Evolutionary conservation across 371 early-diverging fungal genomes (phyloP), one percentile per base, ranked within the genome.

Genomic region (Apophysomyces sp.): DNA sequence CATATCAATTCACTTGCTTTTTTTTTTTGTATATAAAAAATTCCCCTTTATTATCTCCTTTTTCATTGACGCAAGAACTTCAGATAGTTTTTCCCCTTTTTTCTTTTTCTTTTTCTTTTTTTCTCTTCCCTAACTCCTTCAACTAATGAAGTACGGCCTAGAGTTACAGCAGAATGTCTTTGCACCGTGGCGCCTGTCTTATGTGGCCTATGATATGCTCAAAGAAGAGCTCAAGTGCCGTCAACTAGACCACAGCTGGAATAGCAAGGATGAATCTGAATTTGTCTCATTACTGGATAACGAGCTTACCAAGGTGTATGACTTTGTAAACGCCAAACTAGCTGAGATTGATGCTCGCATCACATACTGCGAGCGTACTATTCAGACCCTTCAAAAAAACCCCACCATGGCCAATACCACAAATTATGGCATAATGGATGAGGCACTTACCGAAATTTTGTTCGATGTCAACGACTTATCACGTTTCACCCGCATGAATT

Each of bases 401-500:
- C 70, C 72, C 16, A 62, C 61, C 21, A 72, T 60, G 65, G 61
- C 74, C 11, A 72, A 73, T 26, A 76, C 76, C 6, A 58, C 69
- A 40, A 72, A 72, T 40, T 80, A 74, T 72, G 53, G 52, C 11
- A 58, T 72, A 16, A 80, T 80, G 78, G 68, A 77, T 40, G 81
- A 80, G 36, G 77, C 74, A 24, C 52, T 80, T 27, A 77, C 78
- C 16, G 81, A 80, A 55, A 74, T 76, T 3, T 65, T 80, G 0
- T 82, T 82, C 60, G 96, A 96, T 64, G 85, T 94, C 29, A 92
- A 89, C 65, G 93, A 94, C 67, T 80, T 97, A 60, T 88, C 94
- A 29, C 90, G 90, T 71, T 98, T 92, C 72, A 89, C 92, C 1
- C 89, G 96, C 4, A 72, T 97, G 61, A 98, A 98, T 80, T 94